Evolutionary conservation across 163 green algal species (phyloP).

Genomic region (Chlorella variabilis): DNA sequence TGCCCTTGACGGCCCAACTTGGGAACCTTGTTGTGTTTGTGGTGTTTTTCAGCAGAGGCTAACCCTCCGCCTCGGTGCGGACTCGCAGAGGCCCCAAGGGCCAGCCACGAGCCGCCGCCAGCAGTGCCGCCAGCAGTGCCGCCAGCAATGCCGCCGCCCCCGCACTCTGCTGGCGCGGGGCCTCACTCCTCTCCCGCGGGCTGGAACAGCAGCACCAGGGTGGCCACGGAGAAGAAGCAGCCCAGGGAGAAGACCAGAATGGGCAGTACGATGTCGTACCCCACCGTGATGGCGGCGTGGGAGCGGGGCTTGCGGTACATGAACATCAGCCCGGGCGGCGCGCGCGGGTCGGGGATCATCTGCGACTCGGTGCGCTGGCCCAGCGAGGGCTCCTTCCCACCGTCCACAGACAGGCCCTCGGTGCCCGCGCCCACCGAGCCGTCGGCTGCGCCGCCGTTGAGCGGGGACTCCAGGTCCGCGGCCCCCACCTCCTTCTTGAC

Average conservation of each 20-base stretch:
- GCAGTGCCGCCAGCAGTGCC: too few species aligned
- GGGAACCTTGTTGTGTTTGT: too few species aligned
- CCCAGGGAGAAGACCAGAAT: conserved; percentile 1
- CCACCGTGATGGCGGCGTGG: not conserved
- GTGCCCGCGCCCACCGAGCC: not conserved
- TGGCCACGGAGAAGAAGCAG: conserved; percentile 23
- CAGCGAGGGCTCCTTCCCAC: not conserved
- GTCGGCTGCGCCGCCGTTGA: not conserved
- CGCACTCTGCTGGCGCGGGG: too few species aligned
- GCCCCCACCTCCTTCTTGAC: not conserved
- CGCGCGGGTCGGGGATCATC: not conserved
- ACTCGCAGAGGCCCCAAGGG: too few species aligned
- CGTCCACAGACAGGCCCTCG: too few species aligned
- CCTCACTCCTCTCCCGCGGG: not conserved
- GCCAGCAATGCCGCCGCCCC: too few species aligned
- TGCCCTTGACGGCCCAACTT: too few species aligned
- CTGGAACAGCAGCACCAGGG: conserved; percentile 37
- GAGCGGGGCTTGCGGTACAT: conserved; percentile 5
- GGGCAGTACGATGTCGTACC: conserved; percentile 21
- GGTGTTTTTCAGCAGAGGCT: too few species aligned
- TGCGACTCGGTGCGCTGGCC: too few species aligned
- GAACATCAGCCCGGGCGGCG: conserved; percentile 8
- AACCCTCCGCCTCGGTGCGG: too few species aligned
- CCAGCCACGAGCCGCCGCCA: too few species aligned
- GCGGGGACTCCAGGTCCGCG: not conserved